Base-by-base conservation (phyloP, 371 early-diverging fungal species). In the Saksenaea vasiformis region DNA sequence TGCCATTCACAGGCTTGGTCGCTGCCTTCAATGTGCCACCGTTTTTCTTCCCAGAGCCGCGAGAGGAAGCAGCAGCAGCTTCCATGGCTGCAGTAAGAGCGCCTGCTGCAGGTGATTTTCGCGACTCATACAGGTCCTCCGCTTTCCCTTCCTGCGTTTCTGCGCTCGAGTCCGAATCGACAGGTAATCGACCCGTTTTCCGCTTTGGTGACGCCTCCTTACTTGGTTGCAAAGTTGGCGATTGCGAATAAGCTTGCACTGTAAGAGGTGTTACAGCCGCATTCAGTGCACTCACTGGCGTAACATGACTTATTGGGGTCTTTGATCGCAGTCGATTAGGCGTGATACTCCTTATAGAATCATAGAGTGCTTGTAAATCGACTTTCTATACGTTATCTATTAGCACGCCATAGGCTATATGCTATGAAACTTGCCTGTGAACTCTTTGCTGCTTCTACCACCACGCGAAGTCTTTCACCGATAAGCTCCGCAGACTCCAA, bases 221-320 rank as follows among this genome's bases (percentile, higher is more conserved):
- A 15, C 26, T 14, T 31, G 55, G 35, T 15, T 54, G 64, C n/a
- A 35, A 43, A 22, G 36, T 38, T 15, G 64, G 27, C 41, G 59
- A 54, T 54, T 57, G 60, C 13, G 69, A 71, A 27, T 71, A 71
- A 17, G 72, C 70, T 56, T 79, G 79, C 0, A 79, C 76, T 0
- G 74, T 79, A 11, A 79, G 15, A 0, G 79, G 76, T 4, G 79
- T 79, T 13, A 79, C 57, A 5, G 72, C 66, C 17, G 76, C 65
- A 60, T 65, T 68, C 1, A 67, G 35, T 0, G 74, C 62, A 34
- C 67, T 74, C 9, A 69, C 62, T 0, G 73, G 69, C 0, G 75
- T 79, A 14, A 79, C 63, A 38, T 76, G 76, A n/a, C 66, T 70
- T 10, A 68, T 65, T 3, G 72, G 72, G 22, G 61, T 64, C 19